phyloP scores from a whole-genome alignment of 192 early-diverging fungal genomes.

The Geranomyces variabilis region DNA sequence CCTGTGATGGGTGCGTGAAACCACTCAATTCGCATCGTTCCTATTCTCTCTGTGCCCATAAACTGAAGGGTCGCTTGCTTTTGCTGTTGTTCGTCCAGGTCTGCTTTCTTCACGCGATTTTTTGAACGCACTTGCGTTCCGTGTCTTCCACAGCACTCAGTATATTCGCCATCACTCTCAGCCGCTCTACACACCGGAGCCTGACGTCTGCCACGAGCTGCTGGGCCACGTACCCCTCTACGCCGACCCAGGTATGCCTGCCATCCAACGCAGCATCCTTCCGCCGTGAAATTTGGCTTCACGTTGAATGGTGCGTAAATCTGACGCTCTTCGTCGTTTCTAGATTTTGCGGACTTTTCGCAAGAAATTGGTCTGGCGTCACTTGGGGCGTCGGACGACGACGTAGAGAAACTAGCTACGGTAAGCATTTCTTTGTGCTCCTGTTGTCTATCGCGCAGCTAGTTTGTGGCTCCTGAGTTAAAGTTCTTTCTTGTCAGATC shows the following conservation, averaged over 20 bases:
- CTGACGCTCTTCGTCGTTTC: slow-evolving; percentile 30
- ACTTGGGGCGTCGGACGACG: slow-evolving; percentile 88
- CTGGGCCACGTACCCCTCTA: slow-evolving; percentile 83
- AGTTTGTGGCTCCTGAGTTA: no score
- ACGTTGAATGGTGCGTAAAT: no score
- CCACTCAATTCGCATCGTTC: no score
- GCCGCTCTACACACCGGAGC: slow-evolving; percentile 92
- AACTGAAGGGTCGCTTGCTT: no score
- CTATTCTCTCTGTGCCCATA: no score
- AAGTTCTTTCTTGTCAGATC: slow-evolving; percentile 15
- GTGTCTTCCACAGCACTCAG: slow-evolving; percentile 96
- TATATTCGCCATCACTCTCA: slow-evolving; percentile 93
- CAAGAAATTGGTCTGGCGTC: slow-evolving; percentile 90
- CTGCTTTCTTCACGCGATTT: slow-evolving; percentile 92
- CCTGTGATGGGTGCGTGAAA: slow-evolving; percentile 75
- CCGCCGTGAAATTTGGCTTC: no score
- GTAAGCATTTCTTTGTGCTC: slow-evolving; percentile 8
- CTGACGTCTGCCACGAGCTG: slow-evolving; percentile 94
- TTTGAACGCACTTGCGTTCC: slow-evolving; percentile 93
- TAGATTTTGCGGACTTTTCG: slow-evolving; percentile 88
- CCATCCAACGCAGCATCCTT: no score
- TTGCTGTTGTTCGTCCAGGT: no score
- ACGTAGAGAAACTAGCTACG: slow-evolving; percentile 87
- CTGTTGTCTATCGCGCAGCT: background rate
- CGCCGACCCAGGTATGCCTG: slow-evolving; percentile 53